Conservation (phyloP, 148 eudicot species). For the Rhododendron ovatum region DNA sequence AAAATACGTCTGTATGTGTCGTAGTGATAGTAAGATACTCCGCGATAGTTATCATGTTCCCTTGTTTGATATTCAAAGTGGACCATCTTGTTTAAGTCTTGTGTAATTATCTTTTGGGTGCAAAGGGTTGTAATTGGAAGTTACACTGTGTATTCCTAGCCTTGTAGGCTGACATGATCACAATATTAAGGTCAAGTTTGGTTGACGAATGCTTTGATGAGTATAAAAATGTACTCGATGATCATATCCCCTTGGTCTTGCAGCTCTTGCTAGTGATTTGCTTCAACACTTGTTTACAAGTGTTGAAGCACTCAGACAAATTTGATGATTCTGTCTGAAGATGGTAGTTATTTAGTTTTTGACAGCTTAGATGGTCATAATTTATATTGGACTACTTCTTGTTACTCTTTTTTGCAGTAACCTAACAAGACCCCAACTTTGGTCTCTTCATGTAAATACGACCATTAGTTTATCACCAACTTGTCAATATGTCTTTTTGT, state of each 20-base stretch:
- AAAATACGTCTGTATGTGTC: neutral
- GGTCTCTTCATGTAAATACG: neutral
- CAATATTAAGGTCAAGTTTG: neutral
- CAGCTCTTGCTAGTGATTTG: neutral
- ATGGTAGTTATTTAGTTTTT: too few species aligned
- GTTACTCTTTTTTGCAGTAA: neutral
- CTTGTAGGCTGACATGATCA: neutral
- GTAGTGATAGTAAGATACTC: neutral
- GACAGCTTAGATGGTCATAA: too few species aligned
- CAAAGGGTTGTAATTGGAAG: neutral
- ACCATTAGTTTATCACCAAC: neutral
- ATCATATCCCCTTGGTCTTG: neutral
- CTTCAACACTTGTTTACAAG: neutral
- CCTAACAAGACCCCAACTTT: neutral
- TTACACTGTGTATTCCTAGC: neutral
- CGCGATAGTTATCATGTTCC: neutral
- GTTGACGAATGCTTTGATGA: neutral
- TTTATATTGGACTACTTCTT: neutral
- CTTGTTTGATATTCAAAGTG: neutral
- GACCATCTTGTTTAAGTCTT: neutral
- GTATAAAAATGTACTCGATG: neutral
- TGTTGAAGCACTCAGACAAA: neutral
- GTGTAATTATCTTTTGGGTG: neutral
- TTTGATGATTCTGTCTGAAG: neutral
- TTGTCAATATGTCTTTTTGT: neutral